Conservation (phyloP, 1,284 basidiomycete genomes). For the Ceratobasidium sp. region DNA sequence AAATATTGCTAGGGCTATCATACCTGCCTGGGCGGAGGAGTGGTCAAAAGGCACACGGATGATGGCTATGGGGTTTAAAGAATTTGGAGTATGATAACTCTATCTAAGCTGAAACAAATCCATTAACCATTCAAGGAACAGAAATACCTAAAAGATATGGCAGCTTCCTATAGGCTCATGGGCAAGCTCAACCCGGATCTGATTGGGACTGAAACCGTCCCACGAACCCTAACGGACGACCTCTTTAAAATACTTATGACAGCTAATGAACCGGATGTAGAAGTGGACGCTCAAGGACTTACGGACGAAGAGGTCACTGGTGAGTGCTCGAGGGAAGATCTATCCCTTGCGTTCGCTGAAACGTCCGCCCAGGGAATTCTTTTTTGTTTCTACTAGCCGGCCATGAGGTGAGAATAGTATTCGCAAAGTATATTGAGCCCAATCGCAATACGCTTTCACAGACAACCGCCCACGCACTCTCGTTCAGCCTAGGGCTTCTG, state of each 20-base stretch:
- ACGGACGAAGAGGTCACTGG: slow-evolving; percentile 10
- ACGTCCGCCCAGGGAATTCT: not conserved
- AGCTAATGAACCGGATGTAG: slow-evolving; percentile 3
- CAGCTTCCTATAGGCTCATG: not conserved
- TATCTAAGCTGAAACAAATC: too few species aligned
- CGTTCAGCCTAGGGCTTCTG: slow-evolving; percentile 30
- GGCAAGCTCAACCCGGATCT: not conserved
- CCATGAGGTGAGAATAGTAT: slow-evolving; percentile 23
- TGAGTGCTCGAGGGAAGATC: not conserved
- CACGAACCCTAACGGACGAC: not conserved
- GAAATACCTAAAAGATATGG: slow-evolving; percentile 1
- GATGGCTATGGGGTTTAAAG: slow-evolving; percentile 10
- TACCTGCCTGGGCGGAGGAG: slow-evolving; percentile 6
- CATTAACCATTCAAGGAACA: not conserved
- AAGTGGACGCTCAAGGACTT: not conserved
- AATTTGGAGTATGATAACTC: slow-evolving; percentile 1
- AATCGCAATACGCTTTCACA: not conserved
- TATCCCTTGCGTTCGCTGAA: too few species aligned
- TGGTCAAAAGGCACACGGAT: not conserved
- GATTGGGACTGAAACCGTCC: not conserved
- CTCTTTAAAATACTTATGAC: slow-evolving; percentile 16
- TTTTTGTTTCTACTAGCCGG: slow-evolving; percentile 36
- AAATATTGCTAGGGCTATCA: not conserved
- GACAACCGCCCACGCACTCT: slow-evolving; percentile 38
- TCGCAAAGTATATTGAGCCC: too few species aligned